These are phyloP conservation scores for Umbelopsis sp. DNA, from an alignment of 192 early-diverging fungal genomes.

Conservation along the genomic window DNA sequence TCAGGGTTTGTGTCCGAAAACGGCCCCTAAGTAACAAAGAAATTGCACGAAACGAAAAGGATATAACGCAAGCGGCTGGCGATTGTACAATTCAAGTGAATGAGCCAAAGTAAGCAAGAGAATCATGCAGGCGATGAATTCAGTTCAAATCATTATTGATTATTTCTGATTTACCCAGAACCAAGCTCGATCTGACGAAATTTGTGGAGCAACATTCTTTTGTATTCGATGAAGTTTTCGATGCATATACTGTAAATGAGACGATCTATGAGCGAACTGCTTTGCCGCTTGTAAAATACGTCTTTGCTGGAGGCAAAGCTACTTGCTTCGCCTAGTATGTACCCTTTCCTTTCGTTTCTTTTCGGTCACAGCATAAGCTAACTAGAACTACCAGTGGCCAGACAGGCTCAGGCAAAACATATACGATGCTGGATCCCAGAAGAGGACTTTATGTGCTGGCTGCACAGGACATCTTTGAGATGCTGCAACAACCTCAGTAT, in stretches of 20 bases:
- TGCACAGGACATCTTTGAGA: slow-evolving; percentile 86
- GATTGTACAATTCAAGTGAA: slow-evolving; percentile 76
- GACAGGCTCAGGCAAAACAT: slow-evolving; percentile 90
- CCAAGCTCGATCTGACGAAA: slow-evolving; percentile 93
- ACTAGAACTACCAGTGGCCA: slow-evolving; percentile 64
- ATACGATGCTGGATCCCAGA: slow-evolving; percentile 90
- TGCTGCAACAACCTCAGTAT: slow-evolving; percentile 71
- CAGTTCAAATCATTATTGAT: too few species aligned
- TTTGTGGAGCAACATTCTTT: slow-evolving; percentile 95
- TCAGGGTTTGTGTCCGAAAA: slow-evolving; percentile 95
- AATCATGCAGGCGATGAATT: too few species aligned
- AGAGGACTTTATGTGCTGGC: slow-evolving; percentile 94
- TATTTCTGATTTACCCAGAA: slow-evolving; percentile 42
- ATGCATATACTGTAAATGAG: slow-evolving; percentile 76
- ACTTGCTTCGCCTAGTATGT: slow-evolving; percentile 98
- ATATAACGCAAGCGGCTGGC: slow-evolving; percentile 70
- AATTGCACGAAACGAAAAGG: slow-evolving; percentile 73
- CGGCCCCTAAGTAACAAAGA: slow-evolving; percentile 88
- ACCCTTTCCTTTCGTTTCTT: neutral
- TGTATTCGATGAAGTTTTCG: slow-evolving; percentile 97
- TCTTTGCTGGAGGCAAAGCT: slow-evolving; percentile 94
- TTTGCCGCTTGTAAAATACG: slow-evolving; percentile 90
- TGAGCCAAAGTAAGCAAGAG: slow-evolving; percentile 79
- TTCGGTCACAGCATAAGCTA: neutral
- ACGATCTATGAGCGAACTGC: slow-evolving; percentile 92